These are phyloP conservation scores for Globisporangium acanthophoron DNA, from an alignment of 352 stramenopile genomes.

Conservation along the genomic window DNA sequence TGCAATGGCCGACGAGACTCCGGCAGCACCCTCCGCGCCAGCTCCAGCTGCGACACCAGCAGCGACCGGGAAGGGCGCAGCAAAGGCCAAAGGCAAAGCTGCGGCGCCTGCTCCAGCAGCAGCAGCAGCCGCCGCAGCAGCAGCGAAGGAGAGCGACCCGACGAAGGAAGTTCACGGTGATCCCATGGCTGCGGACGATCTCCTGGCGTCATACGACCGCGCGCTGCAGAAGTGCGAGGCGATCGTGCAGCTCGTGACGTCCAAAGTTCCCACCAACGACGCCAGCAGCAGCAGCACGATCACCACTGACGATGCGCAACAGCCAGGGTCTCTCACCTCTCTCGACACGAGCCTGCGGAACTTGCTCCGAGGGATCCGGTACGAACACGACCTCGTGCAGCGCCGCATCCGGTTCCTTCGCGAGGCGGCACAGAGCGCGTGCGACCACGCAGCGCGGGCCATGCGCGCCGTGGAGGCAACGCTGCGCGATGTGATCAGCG, in stretches of 20 bases:
- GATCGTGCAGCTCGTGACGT: slow-evolving; percentile 29
- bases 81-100: slow-evolving; percentile 39
- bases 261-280: slow-evolving; percentile 4
- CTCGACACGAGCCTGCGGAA: slow-evolving; percentile 32
- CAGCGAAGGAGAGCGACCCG: slow-evolving; percentile 3
- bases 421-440: slow-evolving; percentile 28
- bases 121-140: slow-evolving; percentile 17
- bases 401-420: slow-evolving; percentile 46
- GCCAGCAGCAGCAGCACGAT: not conserved
- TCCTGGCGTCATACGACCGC: slow-evolving; percentile 38
- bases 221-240: slow-evolving; percentile 38
- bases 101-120: slow-evolving; percentile 13
- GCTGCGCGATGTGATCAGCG: slow-evolving; percentile 31
- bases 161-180: slow-evolving; percentile 18
- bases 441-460: slow-evolving; percentile 36
- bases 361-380: slow-evolving; percentile 46
- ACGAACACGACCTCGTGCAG: slow-evolving; percentile 52
- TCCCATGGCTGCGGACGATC: slow-evolving; percentile 24
- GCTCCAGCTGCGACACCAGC: slow-evolving; percentile 5
- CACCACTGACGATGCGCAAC: too few species aligned
- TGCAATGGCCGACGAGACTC: slow-evolving; percentile 14
- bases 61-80: slow-evolving; percentile 18
- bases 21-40: slow-evolving; percentile 7
- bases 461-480: slow-evolving; percentile 48
- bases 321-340: too few species aligned